Conservation (phyloP, 768 basidiomycete genomes). For the Calocybe gangraenosa region DNA sequence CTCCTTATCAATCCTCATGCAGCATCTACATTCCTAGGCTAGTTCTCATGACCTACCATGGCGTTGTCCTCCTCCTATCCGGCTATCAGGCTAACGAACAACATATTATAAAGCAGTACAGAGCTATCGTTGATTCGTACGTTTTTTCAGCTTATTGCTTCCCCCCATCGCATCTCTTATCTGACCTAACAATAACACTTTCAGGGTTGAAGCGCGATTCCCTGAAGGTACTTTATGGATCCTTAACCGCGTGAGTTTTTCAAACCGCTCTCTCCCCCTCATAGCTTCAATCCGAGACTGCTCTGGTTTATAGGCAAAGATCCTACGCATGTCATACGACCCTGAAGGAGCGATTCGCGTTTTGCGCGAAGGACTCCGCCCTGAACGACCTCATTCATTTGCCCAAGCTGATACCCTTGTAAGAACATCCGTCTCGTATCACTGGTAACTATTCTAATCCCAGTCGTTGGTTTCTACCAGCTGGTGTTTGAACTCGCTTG, state of each 20-base stretch:
- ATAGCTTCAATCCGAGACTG: neutral
- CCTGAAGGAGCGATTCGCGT: conserved; percentile 62
- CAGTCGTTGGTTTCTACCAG: conserved; percentile 25
- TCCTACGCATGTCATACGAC: conserved; percentile 67
- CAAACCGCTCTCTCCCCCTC: neutral
- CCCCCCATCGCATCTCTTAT: neutral
- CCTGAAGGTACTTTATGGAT: conserved; percentile 73
- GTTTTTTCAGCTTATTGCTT: no score
- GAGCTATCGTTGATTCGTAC: conserved; percentile 59
- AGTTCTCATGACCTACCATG: conserved; percentile 79
- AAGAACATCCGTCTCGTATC: conserved; percentile 15
- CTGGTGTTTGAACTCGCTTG: conserved; percentile 77
- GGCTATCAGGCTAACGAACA: conserved; percentile 77
- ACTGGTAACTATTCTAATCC: neutral
- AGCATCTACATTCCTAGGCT: conserved; percentile 36
- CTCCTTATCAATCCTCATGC: neutral
- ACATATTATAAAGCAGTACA: conserved; percentile 59
- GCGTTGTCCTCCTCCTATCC: conserved; percentile 62
- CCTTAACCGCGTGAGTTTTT: conserved; percentile 53
- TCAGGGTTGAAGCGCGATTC: conserved; percentile 52
- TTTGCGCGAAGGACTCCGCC: conserved; percentile 52
- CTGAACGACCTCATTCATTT: conserved; percentile 52
- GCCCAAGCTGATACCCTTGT: conserved; percentile 72
- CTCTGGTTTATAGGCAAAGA: conserved; percentile 52
- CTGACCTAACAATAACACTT: neutral